Conservation (phyloP, 768 basidiomycete species). For the Mycena galericulata region DNA sequence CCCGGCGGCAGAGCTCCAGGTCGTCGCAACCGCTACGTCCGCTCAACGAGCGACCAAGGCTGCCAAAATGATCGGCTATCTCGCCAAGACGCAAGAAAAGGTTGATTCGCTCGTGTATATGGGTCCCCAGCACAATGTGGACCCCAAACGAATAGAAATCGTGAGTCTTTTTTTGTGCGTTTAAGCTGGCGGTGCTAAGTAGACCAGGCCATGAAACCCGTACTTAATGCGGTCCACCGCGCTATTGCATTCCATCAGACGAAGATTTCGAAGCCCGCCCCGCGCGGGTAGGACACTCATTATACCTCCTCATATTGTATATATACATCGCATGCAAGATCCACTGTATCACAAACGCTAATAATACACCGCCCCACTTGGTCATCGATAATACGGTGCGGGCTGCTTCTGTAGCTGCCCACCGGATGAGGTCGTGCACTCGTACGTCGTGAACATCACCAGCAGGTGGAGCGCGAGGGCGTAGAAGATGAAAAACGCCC, state of each 20-base stretch:
- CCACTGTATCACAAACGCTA: slow-evolving; percentile 42
- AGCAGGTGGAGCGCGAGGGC: slow-evolving; percentile 84
- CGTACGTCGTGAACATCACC: slow-evolving; percentile 83
- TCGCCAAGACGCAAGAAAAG: slow-evolving; percentile 85
- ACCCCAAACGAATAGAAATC: slow-evolving; percentile 69
- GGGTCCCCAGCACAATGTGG: slow-evolving; percentile 72
- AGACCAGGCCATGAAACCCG: slow-evolving; percentile 79
- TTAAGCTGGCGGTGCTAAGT: slow-evolving; percentile 1
- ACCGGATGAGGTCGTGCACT: slow-evolving; percentile 69
- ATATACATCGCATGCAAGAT: slow-evolving; percentile 36
- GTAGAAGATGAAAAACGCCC: slow-evolving; percentile 91
- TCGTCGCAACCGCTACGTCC: slow-evolving; percentile 63
- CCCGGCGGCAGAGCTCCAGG: slow-evolving; percentile 67
- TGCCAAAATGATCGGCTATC: slow-evolving; percentile 88
- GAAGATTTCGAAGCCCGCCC: slow-evolving; percentile 44
- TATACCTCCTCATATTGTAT: slow-evolving; percentile 29
- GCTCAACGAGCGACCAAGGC: slow-evolving; percentile 83
- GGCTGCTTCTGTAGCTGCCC: slow-evolving; percentile 65
- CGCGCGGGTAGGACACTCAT: slow-evolving; percentile 37
- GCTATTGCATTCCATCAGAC: slow-evolving; percentile 71
- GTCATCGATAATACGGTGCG: slow-evolving; percentile 48
- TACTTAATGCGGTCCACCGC: slow-evolving; percentile 78
- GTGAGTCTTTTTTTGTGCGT: slow-evolving; percentile 56
- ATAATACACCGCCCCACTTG: slow-evolving; percentile 37
- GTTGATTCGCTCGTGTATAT: slow-evolving; percentile 79